Conservation (phyloP, 2,329 filamentous ascomycete genomes). For the Tolypocladium sp. region DNA sequence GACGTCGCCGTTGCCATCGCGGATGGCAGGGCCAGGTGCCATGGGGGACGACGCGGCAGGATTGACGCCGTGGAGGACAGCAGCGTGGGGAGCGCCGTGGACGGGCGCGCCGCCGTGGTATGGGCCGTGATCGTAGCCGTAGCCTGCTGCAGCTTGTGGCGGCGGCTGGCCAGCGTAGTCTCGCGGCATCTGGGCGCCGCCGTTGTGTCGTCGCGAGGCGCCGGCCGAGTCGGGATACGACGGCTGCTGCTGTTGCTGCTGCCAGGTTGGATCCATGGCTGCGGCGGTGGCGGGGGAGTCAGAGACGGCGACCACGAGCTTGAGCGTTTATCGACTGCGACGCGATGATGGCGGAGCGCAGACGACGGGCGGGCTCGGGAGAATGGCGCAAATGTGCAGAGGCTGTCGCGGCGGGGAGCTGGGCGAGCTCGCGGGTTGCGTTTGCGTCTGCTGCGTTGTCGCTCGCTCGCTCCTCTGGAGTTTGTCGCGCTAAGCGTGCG, state of each 20-base stretch:
- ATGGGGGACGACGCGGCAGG: conserved; percentile 47
- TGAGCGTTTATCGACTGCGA: background rate
- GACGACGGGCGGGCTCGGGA: background rate
- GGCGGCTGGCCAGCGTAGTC: conserved; percentile 34
- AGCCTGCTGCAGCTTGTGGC: conserved; percentile 13
- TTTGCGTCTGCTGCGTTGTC: background rate
- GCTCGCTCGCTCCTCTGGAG: background rate
- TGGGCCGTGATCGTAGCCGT: conserved; percentile 57
- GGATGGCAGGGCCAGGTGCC: conserved; percentile 41
- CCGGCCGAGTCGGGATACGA: conserved; percentile 56
- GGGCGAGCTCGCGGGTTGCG: background rate
- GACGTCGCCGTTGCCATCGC: conserved; percentile 67
- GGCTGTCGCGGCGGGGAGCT: background rate
- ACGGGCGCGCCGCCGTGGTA: conserved; percentile 41
- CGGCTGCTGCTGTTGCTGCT: conserved; percentile 36
- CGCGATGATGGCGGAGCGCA: background rate
- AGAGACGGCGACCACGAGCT: background rate
- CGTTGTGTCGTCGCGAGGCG: conserved; percentile 57
- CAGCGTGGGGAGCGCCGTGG: conserved; percentile 15
- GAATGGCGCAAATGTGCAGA: background rate
- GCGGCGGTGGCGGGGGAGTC: conserved; percentile 10
- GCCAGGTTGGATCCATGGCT: conserved; percentile 52
- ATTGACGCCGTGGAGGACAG: conserved; percentile 33
- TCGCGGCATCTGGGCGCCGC: conserved; percentile 33
- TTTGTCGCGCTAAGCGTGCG: conserved; percentile 1